Base-by-base conservation (phyloP, 257 asterid genomes). In the Nicotiana paniculata region DNA sequence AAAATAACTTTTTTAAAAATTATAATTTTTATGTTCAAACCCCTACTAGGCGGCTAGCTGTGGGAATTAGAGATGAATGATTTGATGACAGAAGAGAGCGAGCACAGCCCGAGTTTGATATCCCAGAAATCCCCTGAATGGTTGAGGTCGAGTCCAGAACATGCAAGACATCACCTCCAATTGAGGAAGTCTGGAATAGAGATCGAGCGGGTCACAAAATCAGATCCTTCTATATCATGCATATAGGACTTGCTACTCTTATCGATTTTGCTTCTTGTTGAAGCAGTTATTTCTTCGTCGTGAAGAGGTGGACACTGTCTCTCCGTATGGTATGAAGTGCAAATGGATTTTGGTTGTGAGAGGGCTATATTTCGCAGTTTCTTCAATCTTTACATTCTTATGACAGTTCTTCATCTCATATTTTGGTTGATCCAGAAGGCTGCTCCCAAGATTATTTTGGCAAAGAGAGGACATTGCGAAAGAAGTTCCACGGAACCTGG, bases 21-120 rank as follows among this genome's bases (percentile, higher is more conserved):
- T 37, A 37, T 5, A 37, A 5, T 37, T 37, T 37, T 37, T 5
- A 37, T 6, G 46, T 37, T 9, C 46, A 37, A 37, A 6, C 46
- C 9, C 46, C 46, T 37, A 37, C 46, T 6, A 83, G 81, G 75
- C 81, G 77, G 15, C 79, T 83, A 53, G 84, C 48, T 28, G 82
- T 21, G 12, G 85, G 64, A 37, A 77, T 21, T 9, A 74, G 72
- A 1, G 87, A 70, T 6, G 86, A 82, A 24, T 69, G 86, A 64
- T 82, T 65, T 32, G 86, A 66, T 88, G 91, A 88, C 91, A 86
- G 91, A 88, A 88, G 91, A 88, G 90, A 88, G 89, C 81, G 90
- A 88, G 91, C 90, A 88, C 83, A 66, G 7, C 83, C 82, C 2
- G 89, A 85, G 61, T 70, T 77, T 54, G 89, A 86, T 28, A 81